Conservation (phyloP, 2,329 filamentous ascomycete species). For the Scedosporium boydii region DNA sequence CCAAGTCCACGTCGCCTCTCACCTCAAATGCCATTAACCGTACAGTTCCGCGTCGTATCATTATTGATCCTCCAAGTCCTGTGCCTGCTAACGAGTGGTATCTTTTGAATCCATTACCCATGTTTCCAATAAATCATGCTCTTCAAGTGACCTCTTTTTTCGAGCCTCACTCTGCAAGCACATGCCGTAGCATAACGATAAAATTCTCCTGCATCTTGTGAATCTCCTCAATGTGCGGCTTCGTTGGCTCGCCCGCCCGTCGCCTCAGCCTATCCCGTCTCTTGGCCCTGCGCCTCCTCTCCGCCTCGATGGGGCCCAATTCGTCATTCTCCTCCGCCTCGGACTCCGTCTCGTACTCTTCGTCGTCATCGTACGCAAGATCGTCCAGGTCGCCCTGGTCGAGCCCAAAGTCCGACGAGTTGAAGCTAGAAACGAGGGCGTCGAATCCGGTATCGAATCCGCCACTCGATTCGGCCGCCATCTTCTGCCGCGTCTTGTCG, state of each 20-base stretch:
- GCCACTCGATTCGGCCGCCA: slow-evolving; percentile 65
- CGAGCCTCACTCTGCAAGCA: slow-evolving; percentile 57
- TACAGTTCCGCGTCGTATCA: background rate
- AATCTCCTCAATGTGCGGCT: slow-evolving; percentile 71
- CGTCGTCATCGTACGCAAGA: slow-evolving; percentile 66
- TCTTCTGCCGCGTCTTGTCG: slow-evolving; percentile 96
- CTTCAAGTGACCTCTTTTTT: no score
- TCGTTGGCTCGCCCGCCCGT: slow-evolving; percentile 73
- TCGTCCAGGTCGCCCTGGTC: slow-evolving; percentile 81
- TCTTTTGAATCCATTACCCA: background rate
- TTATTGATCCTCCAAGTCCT: background rate
- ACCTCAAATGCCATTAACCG: no score
- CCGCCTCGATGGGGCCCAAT: slow-evolving; percentile 77
- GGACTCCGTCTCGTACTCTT: slow-evolving; percentile 44
- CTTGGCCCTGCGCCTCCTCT: slow-evolving; percentile 67
- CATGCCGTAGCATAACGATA: slow-evolving; percentile 68
- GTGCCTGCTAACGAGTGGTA: background rate
- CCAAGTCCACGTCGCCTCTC: no score
- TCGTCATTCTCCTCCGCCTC: slow-evolving; percentile 69
- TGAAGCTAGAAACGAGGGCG: slow-evolving; percentile 52
- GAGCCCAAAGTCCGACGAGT: slow-evolving; percentile 79
- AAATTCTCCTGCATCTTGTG: slow-evolving; percentile 74
- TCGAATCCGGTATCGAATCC: slow-evolving; percentile 36
- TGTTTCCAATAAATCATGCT: no score
- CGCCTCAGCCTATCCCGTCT: slow-evolving; percentile 72